Evolutionary conservation across 2,329 filamentous ascomycete genomes (phyloP).

Genomic region (Colletotrichum orchidophilum): DNA sequence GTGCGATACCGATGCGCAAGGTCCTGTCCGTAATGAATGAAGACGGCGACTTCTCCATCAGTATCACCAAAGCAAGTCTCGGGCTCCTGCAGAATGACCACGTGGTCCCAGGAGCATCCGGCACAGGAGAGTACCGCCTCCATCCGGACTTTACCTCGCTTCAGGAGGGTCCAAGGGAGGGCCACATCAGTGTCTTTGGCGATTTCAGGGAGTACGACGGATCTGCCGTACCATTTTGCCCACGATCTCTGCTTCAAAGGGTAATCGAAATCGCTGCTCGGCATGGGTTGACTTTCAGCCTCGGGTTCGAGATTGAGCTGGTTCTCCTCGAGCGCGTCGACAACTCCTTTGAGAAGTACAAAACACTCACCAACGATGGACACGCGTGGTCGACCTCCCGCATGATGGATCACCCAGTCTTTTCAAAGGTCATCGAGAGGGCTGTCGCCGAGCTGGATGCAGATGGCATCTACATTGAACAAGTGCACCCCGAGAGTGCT

Average conservation of each 20-base stretch:
- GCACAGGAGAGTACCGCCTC: conserved; percentile 73
- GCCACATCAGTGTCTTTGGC: conserved; percentile 73
- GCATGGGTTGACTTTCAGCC: conserved; percentile 65
- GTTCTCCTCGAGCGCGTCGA: conserved; percentile 68
- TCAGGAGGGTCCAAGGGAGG: conserved; percentile 63
- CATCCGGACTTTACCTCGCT: conserved; percentile 73
- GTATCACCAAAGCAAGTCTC: conserved; percentile 71
- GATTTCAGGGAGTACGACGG: conserved; percentile 70
- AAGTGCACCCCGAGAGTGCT: conserved; percentile 79
- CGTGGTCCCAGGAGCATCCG: conserved; percentile 60
- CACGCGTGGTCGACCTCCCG: conserved; percentile 78
- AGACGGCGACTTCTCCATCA: conserved; percentile 58
- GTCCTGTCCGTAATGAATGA: conserved; percentile 58
- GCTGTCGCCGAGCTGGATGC: conserved; percentile 69
- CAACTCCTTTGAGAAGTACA: conserved; percentile 44
- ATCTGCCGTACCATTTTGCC: conserved; percentile 64
- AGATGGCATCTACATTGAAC: conserved; percentile 73
- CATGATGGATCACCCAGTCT: conserved; percentile 65
- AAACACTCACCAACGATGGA: conserved; percentile 62
- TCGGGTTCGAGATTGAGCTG: conserved; percentile 87
- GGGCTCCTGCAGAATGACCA: conserved; percentile 75
- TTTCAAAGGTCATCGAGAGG: conserved; percentile 69
- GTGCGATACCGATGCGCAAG: conserved; percentile 72
- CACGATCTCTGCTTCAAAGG: conserved; percentile 68
- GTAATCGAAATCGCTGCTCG: conserved; percentile 61